Evolutionary conservation across 2,329 filamentous ascomycete species (phyloP), one percentile per base, ranked within the genome.

Genomic region (Penicillium glabrum): DNA sequence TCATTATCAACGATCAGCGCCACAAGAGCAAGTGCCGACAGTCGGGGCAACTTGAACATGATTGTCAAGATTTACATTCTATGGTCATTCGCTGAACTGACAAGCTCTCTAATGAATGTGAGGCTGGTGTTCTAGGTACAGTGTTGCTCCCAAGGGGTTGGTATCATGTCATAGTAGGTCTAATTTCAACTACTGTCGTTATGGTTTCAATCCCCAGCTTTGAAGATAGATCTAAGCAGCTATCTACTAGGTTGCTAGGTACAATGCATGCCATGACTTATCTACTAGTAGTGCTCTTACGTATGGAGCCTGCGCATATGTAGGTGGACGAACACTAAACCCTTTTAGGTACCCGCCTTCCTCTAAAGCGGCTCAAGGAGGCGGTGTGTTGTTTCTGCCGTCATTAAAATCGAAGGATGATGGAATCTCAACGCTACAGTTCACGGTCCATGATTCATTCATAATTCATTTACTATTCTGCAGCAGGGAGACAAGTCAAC

Each of bases 321-420:
- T 14, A 31, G 3, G 29, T 31, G 9, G 26, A 5, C 29, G 24
- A 24, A 27, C 26, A 31, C 27, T 27, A 29, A 46, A 19, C 24
- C 13, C 9, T 19, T 29, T 29, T 46, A 3, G 45, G 26, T 11
- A 27, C 5, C 16, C 14, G 29, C 19, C 31, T 41, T 35, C 21
- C 26, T 21, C 33, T n/a, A 24, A 23, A 24, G 52, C 51, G 52
- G 52, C 46, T 50, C 35, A 43, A 46, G 1, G 16, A 27, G 54
- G 61, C 62, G 62, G 62, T 64, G 52, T 33, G 16, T 2, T 2
- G 47, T 13, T 61, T 55, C 33, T 62, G 59, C 60, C 60, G 29
- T n/a, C 5, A 27, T 29, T 27, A 26, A 39, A 39, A n/a, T 37
- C 14, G 35, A 39, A 39, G n/a, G 6, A 39, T 39, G 35, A 19